Conservation (phyloP, 2,329 filamentous ascomycete species). For the Colletotrichum gloeosporioides region DNA sequence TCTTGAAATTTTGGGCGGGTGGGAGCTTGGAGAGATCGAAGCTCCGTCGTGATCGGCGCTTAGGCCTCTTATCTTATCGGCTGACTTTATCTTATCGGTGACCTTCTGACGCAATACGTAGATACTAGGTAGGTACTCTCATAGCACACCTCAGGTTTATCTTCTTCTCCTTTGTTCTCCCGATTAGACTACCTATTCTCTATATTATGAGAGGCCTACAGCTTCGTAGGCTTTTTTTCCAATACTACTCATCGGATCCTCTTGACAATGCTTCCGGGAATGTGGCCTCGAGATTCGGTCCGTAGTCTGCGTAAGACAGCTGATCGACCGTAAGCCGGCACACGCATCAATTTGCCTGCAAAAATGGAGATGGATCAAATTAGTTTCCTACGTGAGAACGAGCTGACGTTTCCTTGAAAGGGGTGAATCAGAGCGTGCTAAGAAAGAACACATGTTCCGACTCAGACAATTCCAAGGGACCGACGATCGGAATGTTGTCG, state of each 20-base stretch:
- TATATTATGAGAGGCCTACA: accelerated
- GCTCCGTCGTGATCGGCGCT: neutral
- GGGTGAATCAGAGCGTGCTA: neutral
- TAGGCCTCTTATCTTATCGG: neutral
- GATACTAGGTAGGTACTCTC: neutral
- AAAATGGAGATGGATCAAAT: neutral
- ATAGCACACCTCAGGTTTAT: neutral
- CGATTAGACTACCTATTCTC: accelerated
- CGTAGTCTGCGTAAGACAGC: neutral
- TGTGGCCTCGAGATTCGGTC: neutral
- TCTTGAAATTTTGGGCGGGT: neutral
- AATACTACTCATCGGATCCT: neutral
- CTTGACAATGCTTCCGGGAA: neutral
- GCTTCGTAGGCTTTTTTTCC: neutral
- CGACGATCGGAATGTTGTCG: neutral
- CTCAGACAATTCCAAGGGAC: neutral
- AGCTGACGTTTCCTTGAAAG: neutral
- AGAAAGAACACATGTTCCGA: neutral
- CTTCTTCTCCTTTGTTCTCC: neutral
- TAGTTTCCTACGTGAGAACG: neutral
- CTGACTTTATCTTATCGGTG: neutral
- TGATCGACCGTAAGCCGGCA: neutral
- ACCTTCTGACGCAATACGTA: neutral
- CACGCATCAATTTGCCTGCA: neutral
- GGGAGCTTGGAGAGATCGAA: neutral